Evolutionary conservation across 305 asterid genomes (phyloP), one percentile per base, ranked within the genome.

Genomic region (Solanum aculeatissimum): DNA sequence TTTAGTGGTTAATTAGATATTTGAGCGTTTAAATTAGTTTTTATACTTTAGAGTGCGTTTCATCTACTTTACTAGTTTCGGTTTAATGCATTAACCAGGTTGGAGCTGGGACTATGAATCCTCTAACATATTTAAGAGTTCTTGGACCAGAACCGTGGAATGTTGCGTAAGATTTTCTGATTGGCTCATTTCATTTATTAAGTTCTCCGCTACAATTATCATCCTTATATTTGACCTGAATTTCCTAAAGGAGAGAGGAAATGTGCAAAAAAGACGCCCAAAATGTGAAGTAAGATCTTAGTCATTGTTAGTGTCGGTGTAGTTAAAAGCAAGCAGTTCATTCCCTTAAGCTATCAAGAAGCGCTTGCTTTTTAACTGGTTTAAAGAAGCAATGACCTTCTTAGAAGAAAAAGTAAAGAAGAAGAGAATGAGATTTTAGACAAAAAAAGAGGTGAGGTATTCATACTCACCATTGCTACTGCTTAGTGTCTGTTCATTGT

Each of bases 91-190:
- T 86, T 90, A 87, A 63, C 83, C 93, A 96, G 99, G 99, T 96
- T 86, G 99, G 99, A 88, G 99, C 99, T 83, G 99, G 99, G 85
- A 96, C 99, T 70, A 96, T 96, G 98, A 96, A 96, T 89, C 99
- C 99, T 78, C 97, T 92, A 80, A 96, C 99, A 43, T 96, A 89
- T 89, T 85, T 96, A 90, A 90, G 99, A 87, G 99, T 96, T 83
- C 97, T 96, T 68, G 99, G 99, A 60, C 99, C 98, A 86, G 99
- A 96, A 89, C 99, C 99, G 13, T 95, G 99, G 99, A 96, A 93
- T 91, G 97, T 95, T 78, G 99, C 98, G 99, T 96, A 92, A 93
- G 99, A 89, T 72, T 88, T 83, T 86, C 84, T 84, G 89, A 84
- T 60, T 65, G 53, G 32, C 40, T 54, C 49, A 19, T 38, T 13